A percentile compares a stretch with the other conserved stretches of the same genome.
These are phyloP conservation scores for Pseudozyma pruni DNA, from an alignment of 1,284 basidiomycete genomes.

Conservation along the genomic window DNA sequence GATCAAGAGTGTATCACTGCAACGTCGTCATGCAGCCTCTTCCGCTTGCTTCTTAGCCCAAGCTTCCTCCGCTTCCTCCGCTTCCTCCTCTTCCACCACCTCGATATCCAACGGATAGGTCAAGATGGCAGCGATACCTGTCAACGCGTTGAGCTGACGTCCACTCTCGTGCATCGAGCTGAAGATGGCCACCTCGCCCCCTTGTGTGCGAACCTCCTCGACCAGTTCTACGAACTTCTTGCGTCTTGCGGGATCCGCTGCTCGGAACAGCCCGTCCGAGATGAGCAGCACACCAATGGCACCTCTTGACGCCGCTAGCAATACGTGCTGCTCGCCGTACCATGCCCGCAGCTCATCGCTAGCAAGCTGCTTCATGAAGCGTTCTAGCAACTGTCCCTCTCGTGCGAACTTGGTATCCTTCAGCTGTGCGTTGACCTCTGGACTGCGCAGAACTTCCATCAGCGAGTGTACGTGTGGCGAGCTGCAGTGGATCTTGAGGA, in stretches of 20 bases:
- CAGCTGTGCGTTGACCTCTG: constrained; percentile 75
- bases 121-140: constrained; percentile 93
- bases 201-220: constrained; percentile 86
- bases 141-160: constrained; percentile 84
- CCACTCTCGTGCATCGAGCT: constrained; percentile 99
- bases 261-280: constrained; percentile 89
- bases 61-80: constrained; percentile 38
- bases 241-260: constrained; percentile 62
- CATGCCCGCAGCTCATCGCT: constrained; percentile 94
- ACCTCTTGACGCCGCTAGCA: constrained; percentile 87
- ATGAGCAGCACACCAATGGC: constrained; percentile 94
- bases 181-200: constrained; percentile 93
- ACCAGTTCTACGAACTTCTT: constrained; percentile 85
- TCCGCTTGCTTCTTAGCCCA: no score
- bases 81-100: constrained; percentile 72
- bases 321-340: constrained; percentile 96
- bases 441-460: constrained; percentile 91
- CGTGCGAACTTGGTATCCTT: constrained; percentile 98
- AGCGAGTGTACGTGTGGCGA: constrained; percentile 96
- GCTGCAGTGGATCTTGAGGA: constrained; percentile 88
- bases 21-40: constrained; percentile 1
- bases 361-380: constrained; percentile 82
- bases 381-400: constrained; percentile 75
- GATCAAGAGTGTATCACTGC: not conserved
- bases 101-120: constrained; percentile 97